Evolutionary conservation across 139 green algal genomes (phyloP), one percentile per base, ranked within the genome.

Genomic region (Microglena sp.): DNA sequence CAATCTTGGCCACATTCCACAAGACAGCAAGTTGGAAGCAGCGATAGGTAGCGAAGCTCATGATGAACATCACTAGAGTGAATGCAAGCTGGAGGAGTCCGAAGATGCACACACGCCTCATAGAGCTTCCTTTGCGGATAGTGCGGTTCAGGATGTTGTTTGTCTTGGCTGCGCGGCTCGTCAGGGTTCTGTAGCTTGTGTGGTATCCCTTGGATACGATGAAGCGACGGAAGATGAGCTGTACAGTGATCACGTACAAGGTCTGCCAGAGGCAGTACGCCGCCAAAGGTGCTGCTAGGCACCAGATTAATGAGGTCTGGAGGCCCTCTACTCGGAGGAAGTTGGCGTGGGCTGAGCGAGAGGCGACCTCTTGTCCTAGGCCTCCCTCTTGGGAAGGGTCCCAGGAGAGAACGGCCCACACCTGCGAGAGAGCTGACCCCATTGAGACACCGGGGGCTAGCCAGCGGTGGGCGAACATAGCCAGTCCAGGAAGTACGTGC

Each of bases 251-350:
- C n/a, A 62, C 87, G 57, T 88, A 88, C 8, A 66, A 2, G 1
- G 80, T 35, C 65, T 88, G 81, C 82, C 82, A 88, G 6, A 53
- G 55, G 2, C 60, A 30, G 44, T 88, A 88, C 73, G 82, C 84
- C 3, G 71, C 28, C 21, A 84, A 28, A 0, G 82, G 81, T 2
- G 66, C 77, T 1, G 27, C 64, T 32, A 88, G 33, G 15, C 66
- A 55, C 81, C 77, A 88, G 33, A 66, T 21, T 24, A 66, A 29
- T n/a, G n/a, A n/a, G n/a, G n/a, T n/a, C n/a, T n/a, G n/a, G n/a
- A n/a, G n/a, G n/a, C n/a, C n/a, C n/a, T n/a, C n/a, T n/a, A n/a
- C n/a, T n/a, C n/a, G n/a, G n/a, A n/a, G n/a, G n/a, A n/a, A n/a
- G n/a, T n/a, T n/a, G n/a, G n/a, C n/a, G n/a, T n/a, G n/a, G n/a